Conservation (phyloP, 2,329 filamentous ascomycete genomes). For the Cucurbitaria berberidis region DNA sequence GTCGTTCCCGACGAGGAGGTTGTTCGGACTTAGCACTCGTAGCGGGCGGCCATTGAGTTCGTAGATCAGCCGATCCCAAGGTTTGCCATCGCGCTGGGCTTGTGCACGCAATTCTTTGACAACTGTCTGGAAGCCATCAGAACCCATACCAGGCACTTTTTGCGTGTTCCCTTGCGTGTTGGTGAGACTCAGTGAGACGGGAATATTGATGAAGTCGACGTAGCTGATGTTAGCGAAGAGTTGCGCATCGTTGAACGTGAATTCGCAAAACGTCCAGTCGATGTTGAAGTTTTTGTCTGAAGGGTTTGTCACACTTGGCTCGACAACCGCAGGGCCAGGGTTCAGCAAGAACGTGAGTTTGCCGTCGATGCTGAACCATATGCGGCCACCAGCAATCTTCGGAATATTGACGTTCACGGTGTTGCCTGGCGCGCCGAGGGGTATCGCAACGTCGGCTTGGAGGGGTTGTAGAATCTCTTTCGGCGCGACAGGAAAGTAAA, state of each 20-base stretch:
- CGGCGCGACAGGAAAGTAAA: slow-evolving; percentile 70
- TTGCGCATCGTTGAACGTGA: slow-evolving; percentile 56
- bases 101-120: slow-evolving; percentile 63
- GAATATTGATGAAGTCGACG: slow-evolving; percentile 73
- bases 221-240: slow-evolving; percentile 67
- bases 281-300: slow-evolving; percentile 56
- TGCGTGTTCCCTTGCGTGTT: slow-evolving; percentile 49
- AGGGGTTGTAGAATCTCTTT: slow-evolving; percentile 58
- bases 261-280: slow-evolving; percentile 56
- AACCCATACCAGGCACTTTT: slow-evolving; percentile 62
- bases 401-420: slow-evolving; percentile 69
- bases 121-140: slow-evolving; percentile 63
- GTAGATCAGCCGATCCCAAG: slow-evolving; percentile 67
- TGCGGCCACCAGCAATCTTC: slow-evolving; percentile 71
- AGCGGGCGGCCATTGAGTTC: slow-evolving; percentile 44
- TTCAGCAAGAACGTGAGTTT: slow-evolving; percentile 73
- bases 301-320: slow-evolving; percentile 73
- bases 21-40: slow-evolving; percentile 54
- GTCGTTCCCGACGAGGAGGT: slow-evolving; percentile 54
- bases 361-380: slow-evolving; percentile 71
- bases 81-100: slow-evolving; percentile 59
- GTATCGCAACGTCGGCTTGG: slow-evolving; percentile 65
- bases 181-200: slow-evolving; percentile 52
- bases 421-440: slow-evolving; percentile 66
- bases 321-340: slow-evolving; percentile 73